Base-by-base conservation (phyloP, 1,284 basidiomycete genomes). In the Fomitiporia mediterranea region DNA sequence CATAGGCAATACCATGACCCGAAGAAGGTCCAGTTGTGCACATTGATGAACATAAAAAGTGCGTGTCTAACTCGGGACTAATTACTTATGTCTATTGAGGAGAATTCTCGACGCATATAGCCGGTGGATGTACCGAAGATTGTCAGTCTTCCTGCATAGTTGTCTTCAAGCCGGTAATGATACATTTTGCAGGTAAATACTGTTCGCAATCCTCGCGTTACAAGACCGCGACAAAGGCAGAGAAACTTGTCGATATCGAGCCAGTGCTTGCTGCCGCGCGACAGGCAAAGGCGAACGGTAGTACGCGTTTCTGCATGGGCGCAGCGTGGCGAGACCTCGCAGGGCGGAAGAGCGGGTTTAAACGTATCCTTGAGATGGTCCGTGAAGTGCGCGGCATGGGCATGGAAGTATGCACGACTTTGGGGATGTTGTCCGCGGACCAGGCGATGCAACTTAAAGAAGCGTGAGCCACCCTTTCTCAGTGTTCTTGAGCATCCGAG, bases 11-110 rank as follows among this genome's bases (percentile, higher is more conserved):
- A 92, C 69, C 93, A 98, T 64, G 90, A 96, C 70, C 85, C 93
- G 34, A 81, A 74, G 63, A 91, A 96, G 72, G 84, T 99, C 34
- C 96, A 99, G 74, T 81, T 99, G 23, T 98, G 95, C 69, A 98
- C 96, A 1, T 80, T 99, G 30, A 95, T 98, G 91, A 99, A 98
- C 70, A 99, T 99, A 73, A 99, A 99, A 74, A 95, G 91, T 94
- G 69, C 62, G 89, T 79, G 32, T n/a, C 43, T 43, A 60, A 64
- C 63, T 58, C 58, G n/a, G n/a, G n/a, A n/a, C n/a, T n/a, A n/a
- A n/a, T 44, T 19, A 9, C 2, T 7, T 44, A 27, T 15, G 2
- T 35, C 17, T 9, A 37, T 3, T 28, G 44, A 6, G 19, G n/a
- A 13, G n/a, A 27, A 42, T 17, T 28, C 13, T 13, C 15, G 19